A percentile compares a stretch with the other conserved stretches of the same genome.
Conservation (phyloP, 176 grass and related monocot genomes). For the Aegilops bicornis region DNA sequence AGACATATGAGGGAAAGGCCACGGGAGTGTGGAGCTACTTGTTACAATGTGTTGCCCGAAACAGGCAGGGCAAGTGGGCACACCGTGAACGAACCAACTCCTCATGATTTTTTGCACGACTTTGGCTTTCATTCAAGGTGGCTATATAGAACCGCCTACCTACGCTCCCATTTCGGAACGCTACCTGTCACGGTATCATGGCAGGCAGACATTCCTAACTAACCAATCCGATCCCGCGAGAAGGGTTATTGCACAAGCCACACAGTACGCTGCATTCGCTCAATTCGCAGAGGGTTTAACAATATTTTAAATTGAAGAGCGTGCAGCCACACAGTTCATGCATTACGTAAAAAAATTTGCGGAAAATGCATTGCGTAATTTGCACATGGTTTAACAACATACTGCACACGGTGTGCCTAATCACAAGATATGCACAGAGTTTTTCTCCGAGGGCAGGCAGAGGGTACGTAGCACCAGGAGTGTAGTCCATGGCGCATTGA, state of each 20-base stretch:
- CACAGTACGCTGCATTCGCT: background rate
- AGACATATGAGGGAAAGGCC: background rate
- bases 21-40: background rate
- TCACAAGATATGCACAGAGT: background rate
- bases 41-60: background rate
- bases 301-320: background rate
- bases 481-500: constrained; percentile 7
- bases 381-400: no score
- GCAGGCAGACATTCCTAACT: constrained; percentile 50
- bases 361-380: no score
- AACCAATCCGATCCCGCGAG: constrained; percentile 21
- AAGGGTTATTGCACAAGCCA: background rate
- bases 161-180: constrained; percentile 17
- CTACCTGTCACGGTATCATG: background rate
- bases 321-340: no score
- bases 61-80: background rate
- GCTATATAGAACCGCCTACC: constrained; percentile 27
- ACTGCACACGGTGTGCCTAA: background rate
- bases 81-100: constrained; percentile 30
- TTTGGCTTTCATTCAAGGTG: constrained; percentile 29
- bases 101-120: constrained; percentile 13
- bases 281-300: background rate
- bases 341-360: no score
- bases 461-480: background rate
- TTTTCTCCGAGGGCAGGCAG: background rate